A percentile compares a stretch with the other conserved stretches of the same genome.
Evolutionary conservation across 192 early-diverging fungal species (phyloP).

Genomic region (Coemansia sp.): DNA sequence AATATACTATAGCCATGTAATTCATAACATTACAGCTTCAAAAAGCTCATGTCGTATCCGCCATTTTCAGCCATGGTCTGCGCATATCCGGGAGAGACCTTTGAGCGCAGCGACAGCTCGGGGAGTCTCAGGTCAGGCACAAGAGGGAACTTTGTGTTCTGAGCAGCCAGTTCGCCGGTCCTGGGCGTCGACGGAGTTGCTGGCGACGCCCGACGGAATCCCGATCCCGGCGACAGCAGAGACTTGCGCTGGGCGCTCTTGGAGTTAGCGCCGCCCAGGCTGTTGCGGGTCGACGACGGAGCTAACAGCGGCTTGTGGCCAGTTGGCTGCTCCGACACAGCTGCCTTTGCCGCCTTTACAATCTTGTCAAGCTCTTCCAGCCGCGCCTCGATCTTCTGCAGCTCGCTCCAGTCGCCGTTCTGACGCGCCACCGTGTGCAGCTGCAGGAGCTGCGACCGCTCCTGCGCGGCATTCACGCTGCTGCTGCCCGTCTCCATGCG

Average conservation of each 20-base stretch:
- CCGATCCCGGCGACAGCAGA: conserved; percentile 26
- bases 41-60: conserved; percentile 51
- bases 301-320: conserved; percentile 33
- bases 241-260: conserved; percentile 17
- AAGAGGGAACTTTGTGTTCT: conserved; percentile 18
- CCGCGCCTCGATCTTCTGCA: conserved; percentile 44
- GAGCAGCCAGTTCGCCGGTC: background rate
- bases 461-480: conserved; percentile 40
- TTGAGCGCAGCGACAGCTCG: conserved; percentile 36
- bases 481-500: conserved; percentile 26
- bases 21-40: conserved; percentile 11
- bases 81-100: conserved; percentile 37
- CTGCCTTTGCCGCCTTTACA: conserved; percentile 4
- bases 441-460: conserved; percentile 55
- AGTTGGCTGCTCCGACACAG: background rate
- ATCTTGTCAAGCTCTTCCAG: conserved; percentile 37
- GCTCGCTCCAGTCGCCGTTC: conserved; percentile 50
- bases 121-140: conserved; percentile 22
- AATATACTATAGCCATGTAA: too few relatives aligned
- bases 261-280: background rate
- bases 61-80: conserved; percentile 44
- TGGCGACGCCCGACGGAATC: conserved; percentile 1
- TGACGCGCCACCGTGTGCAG: conserved; percentile 55
- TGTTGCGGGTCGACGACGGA: conserved; percentile 27
- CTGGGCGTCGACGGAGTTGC: conserved; percentile 1